Evolutionary conservation across 176 grass and related monocot genomes (phyloP), one percentile per base, ranked within the genome.

Genomic region (Secale cereale): DNA sequence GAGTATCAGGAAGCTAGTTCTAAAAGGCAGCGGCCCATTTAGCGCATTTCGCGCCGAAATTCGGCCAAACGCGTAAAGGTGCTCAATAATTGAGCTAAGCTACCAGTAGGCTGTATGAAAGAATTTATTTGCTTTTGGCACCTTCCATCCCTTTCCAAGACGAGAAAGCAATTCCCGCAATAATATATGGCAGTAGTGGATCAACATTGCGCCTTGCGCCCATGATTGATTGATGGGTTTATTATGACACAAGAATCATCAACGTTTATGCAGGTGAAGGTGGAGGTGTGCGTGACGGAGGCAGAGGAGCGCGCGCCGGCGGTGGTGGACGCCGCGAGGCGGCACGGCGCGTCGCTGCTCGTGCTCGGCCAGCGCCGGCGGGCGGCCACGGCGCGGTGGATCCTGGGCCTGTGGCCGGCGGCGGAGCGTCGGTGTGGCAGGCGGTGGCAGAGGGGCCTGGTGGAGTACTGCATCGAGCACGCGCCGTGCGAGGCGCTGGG

Each of bases 391-490:
- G 13, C 78, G 30, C 46, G 88, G 79, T 86, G 79, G 71, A 32
- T 87, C 52, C 27, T 84, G 23, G 46, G 60, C 57, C 15, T 74
- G 60, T 91, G 87, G 85, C 35, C 75, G 7, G 14, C 76, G 28
- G 78, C 66, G 30, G 19, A 83, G 25, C 50, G 70, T 9, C 48
- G 63, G 29, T 46, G 76, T 3, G 6, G 70, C 29, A 7, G 41
- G 16, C 5, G 26, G 25, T 6, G 25, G 20, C 8, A 66, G 14
- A 6, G 48, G 7, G 6, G 68, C 70, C 7, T 22, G 67, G 76
- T 76, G 48, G 91, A 96, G 56, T 77, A 96, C 76, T 96, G 94
- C 89, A 91, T 93, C 68, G 91, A 93, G 86, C 77, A 93, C 86
- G 94, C 94, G 82, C 85, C 94, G 45, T 96, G 94, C 81, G 86